A percentile compares a stretch with the other conserved stretches of the same genome.
Evolutionary conservation across 805 yeast species (phyloP).

Genomic region (Candida manassasensis): DNA sequence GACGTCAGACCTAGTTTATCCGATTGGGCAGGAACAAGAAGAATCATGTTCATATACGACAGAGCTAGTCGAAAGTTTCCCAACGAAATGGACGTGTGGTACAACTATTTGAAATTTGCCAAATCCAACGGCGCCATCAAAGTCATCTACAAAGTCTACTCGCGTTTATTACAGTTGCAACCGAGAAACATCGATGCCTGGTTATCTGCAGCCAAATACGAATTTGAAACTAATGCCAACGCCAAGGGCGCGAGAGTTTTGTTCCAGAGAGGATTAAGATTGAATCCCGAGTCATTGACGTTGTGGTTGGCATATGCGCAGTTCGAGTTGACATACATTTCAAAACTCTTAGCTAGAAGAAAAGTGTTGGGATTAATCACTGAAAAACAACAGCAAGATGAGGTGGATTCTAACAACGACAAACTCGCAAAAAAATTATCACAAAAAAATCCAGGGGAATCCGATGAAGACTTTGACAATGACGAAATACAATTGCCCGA

Average conservation of each 20-base stretch:
- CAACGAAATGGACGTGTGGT: constrained; percentile 74
- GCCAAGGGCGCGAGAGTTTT: constrained; percentile 84
- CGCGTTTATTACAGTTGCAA: constrained; percentile 74
- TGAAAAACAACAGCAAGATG: constrained; percentile 59
- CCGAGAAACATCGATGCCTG: constrained; percentile 90
- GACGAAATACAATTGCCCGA: constrained; percentile 43
- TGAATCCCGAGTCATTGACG: constrained; percentile 66
- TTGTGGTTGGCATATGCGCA: constrained; percentile 86
- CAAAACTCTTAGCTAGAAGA: constrained; percentile 79
- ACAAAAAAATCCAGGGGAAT: constrained; percentile 18
- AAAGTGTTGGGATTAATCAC: constrained; percentile 73
- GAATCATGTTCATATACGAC: constrained; percentile 78
- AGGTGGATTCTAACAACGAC: constrained; percentile 31
- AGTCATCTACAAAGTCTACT: constrained; percentile 70
- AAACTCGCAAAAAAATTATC: constrained; percentile 35
- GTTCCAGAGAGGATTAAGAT: constrained; percentile 78
- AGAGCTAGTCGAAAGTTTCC: constrained; percentile 81
- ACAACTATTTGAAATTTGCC: constrained; percentile 63
- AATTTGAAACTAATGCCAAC: constrained; percentile 82
- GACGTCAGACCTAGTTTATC: constrained; percentile 64
- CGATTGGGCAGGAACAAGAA: constrained; percentile 81
- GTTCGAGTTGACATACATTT: constrained; percentile 80
- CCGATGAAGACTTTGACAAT: constrained; percentile 29
- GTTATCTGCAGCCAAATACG: constrained; percentile 93
- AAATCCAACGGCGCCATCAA: constrained; percentile 64